Base-by-base conservation (phyloP, 768 basidiomycete genomes). In the Russula ochroleuca region DNA sequence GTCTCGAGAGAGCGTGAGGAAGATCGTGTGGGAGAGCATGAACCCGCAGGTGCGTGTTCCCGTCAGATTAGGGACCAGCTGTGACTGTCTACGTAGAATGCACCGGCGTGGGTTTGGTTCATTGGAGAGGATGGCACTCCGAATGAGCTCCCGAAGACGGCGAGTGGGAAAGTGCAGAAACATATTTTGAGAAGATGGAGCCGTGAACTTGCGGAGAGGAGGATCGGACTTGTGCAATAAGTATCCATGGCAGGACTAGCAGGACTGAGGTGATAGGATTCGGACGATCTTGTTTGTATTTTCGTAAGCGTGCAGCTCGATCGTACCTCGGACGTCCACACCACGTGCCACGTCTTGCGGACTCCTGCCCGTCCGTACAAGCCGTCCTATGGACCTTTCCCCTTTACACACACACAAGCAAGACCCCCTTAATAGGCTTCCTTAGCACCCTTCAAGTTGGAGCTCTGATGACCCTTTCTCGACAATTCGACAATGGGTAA, bases 111-210 rank as follows among this genome's bases (percentile, higher is more conserved):
- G 88, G 84, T 93, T 3, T 94, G 90, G 88, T 92, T 92, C 65
- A 66, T 89, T 1, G 86, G 85, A 15, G 87, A 90, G 68, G 87
- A 86, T 50, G 83, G 81, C 1, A 73, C 73, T 2, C 75, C 78
- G 9, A 73, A 70, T 10, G 86, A 90, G 66, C 71, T 92, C 9
- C 91, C 92, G 0, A 92, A 90, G 77, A 94, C 92, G 11, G 90
- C 88, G 15, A 93, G 90, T 67, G 91, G 91, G 45, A 94, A 94
- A 72, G 85, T 94, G 48, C 83, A 84, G 85, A 94, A 93, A 75
- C 88, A 91, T 71, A 70, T 92, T 3, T 71, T 94, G 50, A 78
- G 91, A 35, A 74, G 77, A 23, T 91, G 90, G 90, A 83, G 86
- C 70, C 78, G 76, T 48, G 79, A 82, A 9, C 69, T 88, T 45